A percentile compares a stretch with the other conserved stretches of the same genome.
These are phyloP conservation scores for Arthrinium phaeospermum DNA, from an alignment of 2,329 filamentous ascomycete genomes.

Conservation along the genomic window DNA sequence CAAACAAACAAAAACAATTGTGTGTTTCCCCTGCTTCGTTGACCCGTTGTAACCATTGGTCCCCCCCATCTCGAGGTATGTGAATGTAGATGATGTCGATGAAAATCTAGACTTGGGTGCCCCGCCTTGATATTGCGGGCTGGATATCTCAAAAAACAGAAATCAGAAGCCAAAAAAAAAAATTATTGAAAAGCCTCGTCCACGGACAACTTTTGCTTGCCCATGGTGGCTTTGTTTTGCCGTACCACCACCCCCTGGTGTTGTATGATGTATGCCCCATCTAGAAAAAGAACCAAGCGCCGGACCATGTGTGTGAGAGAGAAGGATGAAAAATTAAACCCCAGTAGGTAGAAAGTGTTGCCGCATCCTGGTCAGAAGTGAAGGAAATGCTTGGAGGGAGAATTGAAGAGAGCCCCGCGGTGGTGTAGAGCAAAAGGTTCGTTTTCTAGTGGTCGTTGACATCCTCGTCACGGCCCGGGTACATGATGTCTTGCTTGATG, in stretches of 20 bases:
- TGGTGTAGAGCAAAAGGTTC: not conserved
- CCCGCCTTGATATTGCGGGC: constrained; percentile 3
- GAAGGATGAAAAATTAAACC: constrained; percentile 6
- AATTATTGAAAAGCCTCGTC: not conserved
- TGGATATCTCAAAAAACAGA: constrained; percentile 18
- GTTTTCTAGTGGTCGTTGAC: constrained; percentile 49
- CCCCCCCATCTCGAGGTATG: constrained; percentile 4
- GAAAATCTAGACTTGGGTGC: constrained; percentile 1
- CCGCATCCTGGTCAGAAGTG: not conserved
- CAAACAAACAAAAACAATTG: not conserved
- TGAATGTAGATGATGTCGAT: not conserved
- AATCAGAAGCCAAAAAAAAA: constrained; percentile 14
- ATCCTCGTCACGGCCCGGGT: constrained; percentile 60
- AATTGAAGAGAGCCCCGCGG: not conserved
- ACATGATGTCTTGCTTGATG: constrained; percentile 59
- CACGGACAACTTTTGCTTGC: not conserved
- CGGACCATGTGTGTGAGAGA: constrained; percentile 5
- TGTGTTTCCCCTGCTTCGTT: not conserved
- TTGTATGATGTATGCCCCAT: not conserved
- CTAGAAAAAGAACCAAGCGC: constrained; percentile 10
- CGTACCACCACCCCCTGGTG: not conserved
- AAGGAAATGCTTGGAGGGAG: constrained; percentile 2
- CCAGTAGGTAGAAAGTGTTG: not conserved
- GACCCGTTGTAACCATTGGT: constrained; percentile 9
- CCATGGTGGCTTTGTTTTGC: constrained; percentile 3